Evolutionary conservation across 2,329 filamentous ascomycete genomes (phyloP), one percentile per base, ranked within the genome.

Genomic region (Talaromyces sp.): DNA sequence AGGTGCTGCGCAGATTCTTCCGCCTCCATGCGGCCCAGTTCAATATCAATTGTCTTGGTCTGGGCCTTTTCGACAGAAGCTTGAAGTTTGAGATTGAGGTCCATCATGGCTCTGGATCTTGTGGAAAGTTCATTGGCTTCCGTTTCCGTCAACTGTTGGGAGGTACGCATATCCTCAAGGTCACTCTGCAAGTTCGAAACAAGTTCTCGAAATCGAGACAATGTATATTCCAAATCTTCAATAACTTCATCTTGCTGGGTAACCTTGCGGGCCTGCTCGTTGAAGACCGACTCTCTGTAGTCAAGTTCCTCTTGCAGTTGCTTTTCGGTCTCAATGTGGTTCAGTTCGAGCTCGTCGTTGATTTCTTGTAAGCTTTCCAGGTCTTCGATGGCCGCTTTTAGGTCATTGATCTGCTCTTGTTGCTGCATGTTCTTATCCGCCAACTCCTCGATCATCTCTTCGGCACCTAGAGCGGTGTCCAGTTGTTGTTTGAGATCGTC

Each of bases 251-350:
- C 91, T 72, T 96, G 92, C 70, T 93, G 86, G 3, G 82, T 81
- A 5, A 88, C 84, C 65, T 88, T 86, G 61, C 89, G 87, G 36
- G 84, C 83, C 70, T 96, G 90, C 71, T 98, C 93, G n/a, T 85
- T 82, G 65, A 97, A 90, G 63, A 96, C 79, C 59, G 84, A 85
- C 65, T 97, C 93, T 73, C 90, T 91, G 77, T 92, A 90, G 72
- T 97, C 93, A 60, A 98, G 85, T 69, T 97, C 93, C 68, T 96
- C 90, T 73, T 96, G 92, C 76, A 99, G 85, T 72, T 98, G 93
- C 74, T 93, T 96, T 73, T 96, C 91, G 39, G 92, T 91, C 71
- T 97, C 92, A 4, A 95, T 85, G 71, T 97, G 93, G 71, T 96
- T 96, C 68, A 91, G 85, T 73, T 97, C 93, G 3, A 99, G 85